Evolutionary conservation across 2,329 filamentous ascomycete genomes (phyloP).

Genomic region (Xylaria sp.): DNA sequence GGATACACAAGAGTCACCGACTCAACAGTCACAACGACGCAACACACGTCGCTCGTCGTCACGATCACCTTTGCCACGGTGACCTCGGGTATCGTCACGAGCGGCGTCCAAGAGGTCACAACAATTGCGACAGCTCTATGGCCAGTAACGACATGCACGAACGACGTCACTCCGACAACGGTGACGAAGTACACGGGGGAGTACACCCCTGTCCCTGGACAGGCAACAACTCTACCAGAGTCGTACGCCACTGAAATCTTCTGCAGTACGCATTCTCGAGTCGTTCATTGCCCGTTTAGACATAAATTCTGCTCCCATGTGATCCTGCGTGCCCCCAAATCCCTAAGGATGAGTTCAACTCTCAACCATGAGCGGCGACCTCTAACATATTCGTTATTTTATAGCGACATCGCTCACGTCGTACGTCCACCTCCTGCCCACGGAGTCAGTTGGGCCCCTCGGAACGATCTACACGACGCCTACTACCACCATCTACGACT

Average conservation of each 20-base stretch:
- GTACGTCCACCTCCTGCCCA: conserved; percentile 30
- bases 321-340: background rate
- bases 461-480: conserved; percentile 49
- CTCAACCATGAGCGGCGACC: background rate
- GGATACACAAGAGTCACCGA: conserved; percentile 32
- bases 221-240: conserved; percentile 38
- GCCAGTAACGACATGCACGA: conserved; percentile 41
- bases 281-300: background rate
- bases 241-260: conserved; percentile 38
- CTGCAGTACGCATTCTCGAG: conserved; percentile 28
- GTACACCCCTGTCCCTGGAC: conserved; percentile 42
- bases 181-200: conserved; percentile 44
- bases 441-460: conserved; percentile 39
- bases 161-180: conserved; percentile 35
- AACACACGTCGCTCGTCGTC: conserved; percentile 20
- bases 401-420: conserved; percentile 32
- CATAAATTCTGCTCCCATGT: background rate
- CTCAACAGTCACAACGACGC: conserved; percentile 34
- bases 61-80: conserved; percentile 22
- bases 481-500: conserved; percentile 45
- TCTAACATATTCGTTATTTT: background rate
- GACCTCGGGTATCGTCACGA: conserved; percentile 32
- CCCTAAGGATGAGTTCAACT: background rate
- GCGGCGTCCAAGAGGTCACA: conserved; percentile 7
- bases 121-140: conserved; percentile 40